Evolutionary conservation across 495 filamentous ascomycete genomes (phyloP).

Genomic region (Neurospora intermedia): DNA sequence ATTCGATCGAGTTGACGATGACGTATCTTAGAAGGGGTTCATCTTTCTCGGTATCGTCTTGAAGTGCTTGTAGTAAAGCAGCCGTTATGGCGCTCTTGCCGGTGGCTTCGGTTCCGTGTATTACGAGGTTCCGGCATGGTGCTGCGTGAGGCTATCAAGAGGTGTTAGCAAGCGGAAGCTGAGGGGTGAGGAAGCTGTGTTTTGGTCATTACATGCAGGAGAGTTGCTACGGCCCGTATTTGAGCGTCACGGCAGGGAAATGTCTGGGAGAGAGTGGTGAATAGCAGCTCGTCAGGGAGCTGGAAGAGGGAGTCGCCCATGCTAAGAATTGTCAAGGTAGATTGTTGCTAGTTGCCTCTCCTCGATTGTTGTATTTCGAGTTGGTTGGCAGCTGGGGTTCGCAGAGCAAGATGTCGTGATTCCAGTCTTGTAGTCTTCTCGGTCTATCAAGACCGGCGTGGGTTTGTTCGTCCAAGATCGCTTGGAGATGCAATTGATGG

Average conservation of each 20-base stretch:
- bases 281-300: slow-evolving; percentile 40
- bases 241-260: slow-evolving; percentile 57
- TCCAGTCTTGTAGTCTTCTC: neutral
- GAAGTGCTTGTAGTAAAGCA: slow-evolving; percentile 40
- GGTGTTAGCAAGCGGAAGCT: neutral
- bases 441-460: neutral
- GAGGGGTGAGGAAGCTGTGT: neutral
- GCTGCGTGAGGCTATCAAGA: slow-evolving; percentile 29
- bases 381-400: neutral
- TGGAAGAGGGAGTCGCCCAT: slow-evolving; percentile 26
- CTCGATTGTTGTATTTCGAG: too few species aligned
- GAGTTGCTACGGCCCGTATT: slow-evolving; percentile 48
- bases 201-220: slow-evolving; percentile 44
- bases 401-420: neutral
- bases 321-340: neutral
- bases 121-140: slow-evolving; percentile 49
- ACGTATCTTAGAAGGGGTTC: slow-evolving; percentile 43
- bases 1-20: slow-evolving; percentile 71
- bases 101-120: slow-evolving; percentile 85
- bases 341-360: neutral
- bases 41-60: slow-evolving; percentile 5
- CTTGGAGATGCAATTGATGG: neutral
- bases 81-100: slow-evolving; percentile 70
- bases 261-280: slow-evolving; percentile 36
- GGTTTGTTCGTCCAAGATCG: neutral